Conservation (phyloP, 768 basidiomycete species). For the Coprinopsis cinerea region DNA sequence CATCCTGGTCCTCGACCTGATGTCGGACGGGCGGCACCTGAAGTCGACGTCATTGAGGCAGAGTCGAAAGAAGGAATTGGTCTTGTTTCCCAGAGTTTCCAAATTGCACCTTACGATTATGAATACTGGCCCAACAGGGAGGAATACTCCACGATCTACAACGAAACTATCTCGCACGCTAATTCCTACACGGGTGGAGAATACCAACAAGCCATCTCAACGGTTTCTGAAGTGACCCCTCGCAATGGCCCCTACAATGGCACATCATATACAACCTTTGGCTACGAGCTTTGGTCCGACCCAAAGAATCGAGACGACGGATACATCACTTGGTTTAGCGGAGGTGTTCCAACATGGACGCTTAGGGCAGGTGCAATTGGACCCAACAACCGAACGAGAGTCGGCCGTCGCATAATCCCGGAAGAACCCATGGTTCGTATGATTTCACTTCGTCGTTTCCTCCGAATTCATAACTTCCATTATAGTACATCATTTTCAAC, state of each 20-base stretch:
- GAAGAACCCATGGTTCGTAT: constrained; percentile 85
- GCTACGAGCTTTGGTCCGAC: constrained; percentile 76
- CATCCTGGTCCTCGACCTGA: constrained; percentile 77
- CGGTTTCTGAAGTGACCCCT: constrained; percentile 48
- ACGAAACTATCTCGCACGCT: constrained; percentile 40
- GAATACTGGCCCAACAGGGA: constrained; percentile 54
- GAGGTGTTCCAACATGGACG: constrained; percentile 64
- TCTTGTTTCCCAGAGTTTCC: constrained; percentile 72
- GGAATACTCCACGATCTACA: constrained; percentile 45
- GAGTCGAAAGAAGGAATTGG: constrained; percentile 46
- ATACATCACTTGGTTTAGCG: constrained; percentile 77
- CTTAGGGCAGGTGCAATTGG: constrained; percentile 56
- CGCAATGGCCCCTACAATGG: constrained; percentile 49
- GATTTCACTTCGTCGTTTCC: constrained; percentile 18
- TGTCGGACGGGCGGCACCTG: constrained; percentile 73
- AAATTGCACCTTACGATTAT: constrained; percentile 72
- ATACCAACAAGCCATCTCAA: constrained; percentile 72
- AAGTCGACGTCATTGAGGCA: constrained; percentile 88
- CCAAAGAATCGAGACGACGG: constrained; percentile 55
- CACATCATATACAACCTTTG: constrained; percentile 51
- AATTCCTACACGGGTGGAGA: constrained; percentile 65
- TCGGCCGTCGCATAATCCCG: constrained; percentile 65
- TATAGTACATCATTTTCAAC: constrained; percentile 78
- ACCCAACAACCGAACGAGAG: constrained; percentile 48
- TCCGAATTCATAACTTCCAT: constrained; percentile 19